These are phyloP conservation scores for Populus trichocarpa DNA, from an alignment of 441 rosid genomes.

Conservation along the genomic window DNA sequence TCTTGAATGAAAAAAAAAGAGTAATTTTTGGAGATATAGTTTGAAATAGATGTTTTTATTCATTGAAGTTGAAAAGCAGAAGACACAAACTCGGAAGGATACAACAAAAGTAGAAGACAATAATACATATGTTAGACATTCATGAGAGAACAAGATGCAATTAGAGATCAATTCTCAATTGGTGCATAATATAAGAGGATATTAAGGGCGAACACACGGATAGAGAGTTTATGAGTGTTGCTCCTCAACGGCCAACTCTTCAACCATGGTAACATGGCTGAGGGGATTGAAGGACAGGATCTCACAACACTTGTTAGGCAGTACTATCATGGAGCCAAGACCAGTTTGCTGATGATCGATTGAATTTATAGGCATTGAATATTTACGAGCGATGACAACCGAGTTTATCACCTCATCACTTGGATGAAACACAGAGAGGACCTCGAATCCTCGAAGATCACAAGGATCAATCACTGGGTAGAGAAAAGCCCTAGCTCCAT, in stretches of 20 bases:
- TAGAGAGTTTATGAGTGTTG: slow-evolving; percentile 24
- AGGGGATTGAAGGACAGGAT: slow-evolving; percentile 46
- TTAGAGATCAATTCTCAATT: not conserved
- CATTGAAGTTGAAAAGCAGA: not conserved
- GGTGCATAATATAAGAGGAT: not conserved
- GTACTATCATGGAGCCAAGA: slow-evolving; percentile 18
- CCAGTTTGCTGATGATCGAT: slow-evolving; percentile 17
- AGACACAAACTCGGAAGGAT: not conserved
- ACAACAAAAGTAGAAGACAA: not conserved
- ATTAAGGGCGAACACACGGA: not conserved
- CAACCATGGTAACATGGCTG: slow-evolving; percentile 44
- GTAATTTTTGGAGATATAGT: not conserved
- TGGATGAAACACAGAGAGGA: slow-evolving; percentile 68
- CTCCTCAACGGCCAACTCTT: slow-evolving; percentile 46
- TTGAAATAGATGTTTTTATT: not conserved
- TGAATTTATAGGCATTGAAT: slow-evolving; percentile 7
- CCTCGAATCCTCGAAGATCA: slow-evolving; percentile 73
- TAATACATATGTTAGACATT: not conserved
- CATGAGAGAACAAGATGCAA: not conserved
- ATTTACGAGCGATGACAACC: slow-evolving; percentile 57
- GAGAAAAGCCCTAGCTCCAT: slow-evolving; percentile 83
- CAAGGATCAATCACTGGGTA: slow-evolving; percentile 72
- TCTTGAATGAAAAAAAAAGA: not conserved
- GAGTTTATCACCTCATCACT: slow-evolving; percentile 84
- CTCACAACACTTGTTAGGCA: slow-evolving; percentile 38